Evolutionary conservation across 257 asterid genomes (phyloP).

Genomic region (Ligustrum vulgare): DNA sequence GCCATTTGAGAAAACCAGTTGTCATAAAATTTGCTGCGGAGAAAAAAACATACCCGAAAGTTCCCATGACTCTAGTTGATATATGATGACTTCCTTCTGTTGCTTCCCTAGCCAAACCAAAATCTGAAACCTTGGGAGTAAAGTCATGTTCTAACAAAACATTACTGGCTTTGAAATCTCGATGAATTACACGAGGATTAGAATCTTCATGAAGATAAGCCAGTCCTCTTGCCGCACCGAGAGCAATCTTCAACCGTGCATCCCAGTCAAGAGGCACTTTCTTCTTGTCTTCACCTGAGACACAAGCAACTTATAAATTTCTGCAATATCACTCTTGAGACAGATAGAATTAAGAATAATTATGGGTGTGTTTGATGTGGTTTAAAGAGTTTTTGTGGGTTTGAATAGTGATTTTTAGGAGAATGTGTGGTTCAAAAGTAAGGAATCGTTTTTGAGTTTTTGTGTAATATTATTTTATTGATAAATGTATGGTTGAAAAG

Average conservation of each 20-base stretch:
- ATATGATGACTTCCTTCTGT: slow-evolving; percentile 89
- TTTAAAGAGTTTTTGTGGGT: no score
- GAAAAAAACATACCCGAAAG: slow-evolving; percentile 74
- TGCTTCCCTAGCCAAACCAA: slow-evolving; percentile 96
- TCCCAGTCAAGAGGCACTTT: slow-evolving; percentile 88
- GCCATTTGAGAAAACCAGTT: background rate
- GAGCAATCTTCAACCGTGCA: slow-evolving; percentile 89
- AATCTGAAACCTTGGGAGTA: slow-evolving; percentile 96
- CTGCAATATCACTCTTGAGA: background rate
- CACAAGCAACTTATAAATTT: slow-evolving; percentile 13
- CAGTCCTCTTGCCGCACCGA: slow-evolving; percentile 95
- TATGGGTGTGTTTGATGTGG: no score
- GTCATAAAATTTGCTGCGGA: background rate
- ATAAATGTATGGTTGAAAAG: no score
- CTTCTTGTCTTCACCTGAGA: slow-evolving; percentile 66
- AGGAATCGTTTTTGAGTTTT: no score
- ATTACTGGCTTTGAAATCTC: slow-evolving; percentile 96
- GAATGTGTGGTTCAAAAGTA: no score
- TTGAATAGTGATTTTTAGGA: no score
- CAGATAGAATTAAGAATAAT: background rate
- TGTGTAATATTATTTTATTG: no score
- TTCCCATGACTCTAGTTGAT: slow-evolving; percentile 99
- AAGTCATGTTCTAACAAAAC: slow-evolving; percentile 82
- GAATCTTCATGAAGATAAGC: slow-evolving; percentile 99
- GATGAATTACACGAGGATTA: slow-evolving; percentile 94